These are phyloP conservation scores for Trichosporon sp. DNA, from an alignment of 1,284 basidiomycete species.

Conservation along the genomic window DNA sequence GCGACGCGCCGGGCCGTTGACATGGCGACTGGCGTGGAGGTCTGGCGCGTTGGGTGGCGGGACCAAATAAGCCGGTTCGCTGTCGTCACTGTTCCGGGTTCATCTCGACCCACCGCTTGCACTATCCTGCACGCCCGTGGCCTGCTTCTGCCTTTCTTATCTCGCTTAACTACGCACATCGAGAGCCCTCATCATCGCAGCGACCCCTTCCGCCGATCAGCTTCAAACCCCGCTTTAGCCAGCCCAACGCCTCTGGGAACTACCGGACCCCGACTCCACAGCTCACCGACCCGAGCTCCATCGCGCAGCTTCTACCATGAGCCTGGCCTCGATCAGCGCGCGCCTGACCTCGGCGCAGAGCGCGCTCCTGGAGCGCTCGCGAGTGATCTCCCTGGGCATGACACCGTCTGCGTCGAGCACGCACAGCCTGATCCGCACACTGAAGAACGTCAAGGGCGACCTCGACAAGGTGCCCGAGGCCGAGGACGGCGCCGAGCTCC, in stretches of 20 bases:
- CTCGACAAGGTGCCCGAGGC: conserved; percentile 30
- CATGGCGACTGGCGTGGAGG: neutral
- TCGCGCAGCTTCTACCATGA: neutral
- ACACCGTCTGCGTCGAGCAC: conserved; percentile 40
- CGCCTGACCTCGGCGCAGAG: conserved; percentile 45
- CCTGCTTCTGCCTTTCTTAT: neutral
- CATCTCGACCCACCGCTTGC: too few species aligned
- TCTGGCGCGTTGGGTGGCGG: neutral
- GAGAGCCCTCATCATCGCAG: too few species aligned
- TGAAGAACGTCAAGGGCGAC: conserved; percentile 35
- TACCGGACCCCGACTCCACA: neutral
- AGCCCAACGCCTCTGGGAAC: too few species aligned
- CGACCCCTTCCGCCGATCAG: too few species aligned
- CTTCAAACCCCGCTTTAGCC: too few species aligned
- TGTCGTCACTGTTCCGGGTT: neutral
- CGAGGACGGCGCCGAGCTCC: conserved; percentile 19
- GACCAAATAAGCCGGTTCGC: neutral
- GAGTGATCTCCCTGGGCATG: conserved; percentile 45
- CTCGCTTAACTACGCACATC: too few species aligned
- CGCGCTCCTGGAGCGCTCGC: conserved; percentile 46
- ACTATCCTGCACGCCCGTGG: neutral
- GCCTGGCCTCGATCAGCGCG: conserved; percentile 27
- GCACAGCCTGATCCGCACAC: conserved; percentile 39
- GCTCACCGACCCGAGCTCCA: neutral
- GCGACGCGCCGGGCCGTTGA: neutral